These are phyloP conservation scores for Dryas octopetala DNA, from an alignment of 306 rosid genomes.

Conservation along the genomic window DNA sequence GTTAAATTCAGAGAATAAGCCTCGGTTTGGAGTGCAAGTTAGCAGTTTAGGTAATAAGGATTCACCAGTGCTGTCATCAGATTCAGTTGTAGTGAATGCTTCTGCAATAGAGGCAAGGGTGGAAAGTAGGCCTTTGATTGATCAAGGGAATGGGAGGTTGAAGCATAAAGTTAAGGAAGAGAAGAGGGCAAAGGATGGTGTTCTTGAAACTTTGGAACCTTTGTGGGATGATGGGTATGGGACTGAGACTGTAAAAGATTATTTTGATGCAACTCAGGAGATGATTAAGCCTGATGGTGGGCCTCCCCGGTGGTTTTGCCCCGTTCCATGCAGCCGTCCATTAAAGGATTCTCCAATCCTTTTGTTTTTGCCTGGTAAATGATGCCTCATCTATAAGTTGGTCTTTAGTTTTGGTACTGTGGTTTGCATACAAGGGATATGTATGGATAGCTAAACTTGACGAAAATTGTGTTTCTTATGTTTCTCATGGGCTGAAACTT, in stretches of 20 bases:
- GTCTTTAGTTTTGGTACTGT: slow-evolving; percentile 21
- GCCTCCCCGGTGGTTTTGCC: slow-evolving; percentile 93
- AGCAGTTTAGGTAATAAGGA: slow-evolving; percentile 35
- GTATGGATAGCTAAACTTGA: background rate
- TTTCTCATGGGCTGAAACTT: background rate
- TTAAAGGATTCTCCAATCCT: slow-evolving; percentile 63
- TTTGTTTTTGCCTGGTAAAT: slow-evolving; percentile 76
- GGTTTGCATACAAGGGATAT: background rate
- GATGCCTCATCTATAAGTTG: background rate
- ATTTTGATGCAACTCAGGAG: slow-evolving; percentile 53
- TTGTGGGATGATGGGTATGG: slow-evolving; percentile 93
- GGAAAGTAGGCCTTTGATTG: slow-evolving; percentile 30
- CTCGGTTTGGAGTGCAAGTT: slow-evolving; percentile 28
- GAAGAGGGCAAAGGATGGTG: slow-evolving; percentile 8
- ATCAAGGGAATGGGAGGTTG: slow-evolving; percentile 33
- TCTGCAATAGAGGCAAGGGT: slow-evolving; percentile 39
- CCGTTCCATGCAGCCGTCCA: slow-evolving; percentile 50
- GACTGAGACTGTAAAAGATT: slow-evolving; percentile 63
- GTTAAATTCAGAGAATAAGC: slow-evolving; percentile 15
- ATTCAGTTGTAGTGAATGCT: slow-evolving; percentile 40
- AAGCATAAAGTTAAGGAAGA: slow-evolving; percentile 26
- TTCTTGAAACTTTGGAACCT: slow-evolving; percentile 40
- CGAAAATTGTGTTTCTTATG: background rate
- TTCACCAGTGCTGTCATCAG: slow-evolving; percentile 39
- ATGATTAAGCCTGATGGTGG: slow-evolving; percentile 59